Base-by-base conservation (phyloP, 495 filamentous ascomycete genomes). In the Penicillium subrubescens region DNA sequence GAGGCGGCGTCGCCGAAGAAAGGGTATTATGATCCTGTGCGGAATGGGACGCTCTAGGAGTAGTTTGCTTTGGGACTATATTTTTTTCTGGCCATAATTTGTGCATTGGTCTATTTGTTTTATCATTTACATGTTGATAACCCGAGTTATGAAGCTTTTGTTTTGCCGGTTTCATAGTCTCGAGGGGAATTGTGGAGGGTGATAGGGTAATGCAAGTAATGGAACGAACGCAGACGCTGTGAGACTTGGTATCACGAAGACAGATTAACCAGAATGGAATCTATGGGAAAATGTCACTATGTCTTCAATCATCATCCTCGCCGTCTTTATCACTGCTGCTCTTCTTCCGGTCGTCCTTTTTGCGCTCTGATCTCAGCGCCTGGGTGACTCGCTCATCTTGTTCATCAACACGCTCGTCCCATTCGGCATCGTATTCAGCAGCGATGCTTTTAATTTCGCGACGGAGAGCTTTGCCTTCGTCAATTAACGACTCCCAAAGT, bases 361-460 rank as follows among this genome's bases (percentile, higher is more conserved):
- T 78, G 67, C 84, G 69, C 44, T 91, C 86, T 59, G 90, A 82
- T 67, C 85, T 88, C 68, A 96, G 74, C 8, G 88, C 87, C 60
- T 91, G 82, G 57, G 84, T 89, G 2, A 96, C 92, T 34, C 81
- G 84, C 69, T 92, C 86, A 44, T 88, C 87, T n/a, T 87, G 86
- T 50, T 93, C 88, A 74, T 97, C 92, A 56, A 80, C 79, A 53
- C 77, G 83, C 78, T 97, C 94, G 76, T 98, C 86, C 94, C 93
- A 97, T 23, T 93, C 92, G n/a, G 92, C 92, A 69, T 95, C 93
- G 76, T 97, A 97, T 73, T 97, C 92, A 27, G 88, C 86, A 0
- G 94, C 92, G 43, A 97, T 88, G 6, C 77, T 82, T 73, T 88
- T 90, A 62, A 97, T 93, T 77, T 97, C 94, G 66, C 81, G 84